These are phyloP conservation scores for Claviceps pazoutovae DNA, from an alignment of 2,329 filamentous ascomycete genomes.

Conservation along the genomic window DNA sequence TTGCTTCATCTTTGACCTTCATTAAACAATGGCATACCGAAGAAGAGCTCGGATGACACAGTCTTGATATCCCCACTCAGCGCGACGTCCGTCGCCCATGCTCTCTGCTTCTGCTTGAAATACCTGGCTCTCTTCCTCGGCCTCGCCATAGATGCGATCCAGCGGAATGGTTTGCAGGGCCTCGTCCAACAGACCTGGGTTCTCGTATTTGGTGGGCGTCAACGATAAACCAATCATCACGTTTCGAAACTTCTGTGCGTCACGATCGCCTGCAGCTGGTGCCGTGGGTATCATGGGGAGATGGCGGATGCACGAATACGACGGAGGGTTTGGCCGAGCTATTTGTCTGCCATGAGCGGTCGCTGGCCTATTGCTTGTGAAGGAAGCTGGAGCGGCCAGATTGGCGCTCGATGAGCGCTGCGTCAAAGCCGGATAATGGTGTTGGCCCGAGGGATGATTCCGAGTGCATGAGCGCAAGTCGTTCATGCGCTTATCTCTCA, in stretches of 20 bases:
- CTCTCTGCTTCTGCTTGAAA: constrained; percentile 78
- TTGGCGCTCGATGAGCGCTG: constrained; percentile 38
- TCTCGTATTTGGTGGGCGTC: constrained; percentile 89
- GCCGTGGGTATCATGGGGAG: constrained; percentile 52
- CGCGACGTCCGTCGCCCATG: constrained; percentile 63
- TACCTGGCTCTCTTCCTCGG: constrained; percentile 84
- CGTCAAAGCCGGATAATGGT: constrained; percentile 39
- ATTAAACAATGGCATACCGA: constrained; percentile 39
- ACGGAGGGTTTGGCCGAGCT: constrained; percentile 26
- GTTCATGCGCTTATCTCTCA: constrained; percentile 78
- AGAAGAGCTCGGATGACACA: constrained; percentile 83
- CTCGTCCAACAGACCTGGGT: constrained; percentile 86
- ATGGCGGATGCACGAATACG: constrained; percentile 35
- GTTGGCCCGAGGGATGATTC: constrained; percentile 44
- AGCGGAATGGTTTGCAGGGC: constrained; percentile 75
- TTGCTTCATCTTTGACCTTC: not conserved
- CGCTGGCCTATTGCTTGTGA: constrained; percentile 29
- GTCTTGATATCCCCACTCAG: constrained; percentile 95
- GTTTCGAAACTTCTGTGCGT: constrained; percentile 64
- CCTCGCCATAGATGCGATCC: constrained; percentile 83
- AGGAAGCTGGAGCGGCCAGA: constrained; percentile 26
- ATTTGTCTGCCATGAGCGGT: constrained; percentile 25
- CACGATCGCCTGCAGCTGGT: constrained; percentile 49
- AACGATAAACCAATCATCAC: constrained; percentile 73
- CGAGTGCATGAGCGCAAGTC: constrained; percentile 46